phyloP scores from a whole-genome alignment of 345 rosid species.

The Populus davidiana region DNA sequence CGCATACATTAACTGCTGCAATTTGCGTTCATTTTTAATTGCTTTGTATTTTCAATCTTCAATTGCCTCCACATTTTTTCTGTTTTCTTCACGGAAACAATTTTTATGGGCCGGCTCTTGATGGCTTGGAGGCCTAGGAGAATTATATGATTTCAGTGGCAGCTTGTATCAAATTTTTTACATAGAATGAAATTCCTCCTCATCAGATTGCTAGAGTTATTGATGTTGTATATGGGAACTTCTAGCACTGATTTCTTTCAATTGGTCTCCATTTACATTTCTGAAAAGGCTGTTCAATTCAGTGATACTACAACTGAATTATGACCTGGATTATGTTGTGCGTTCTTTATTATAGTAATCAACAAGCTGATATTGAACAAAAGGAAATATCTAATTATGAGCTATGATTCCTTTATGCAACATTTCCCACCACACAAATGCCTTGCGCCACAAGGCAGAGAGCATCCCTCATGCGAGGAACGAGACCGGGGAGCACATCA shows the following conservation, averaged over 20 bases:
- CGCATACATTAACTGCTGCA: not conserved
- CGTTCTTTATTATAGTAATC: no score
- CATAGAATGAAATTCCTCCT: not conserved
- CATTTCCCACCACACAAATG: no score
- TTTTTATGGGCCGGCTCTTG: not conserved
- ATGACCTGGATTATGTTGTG: no score
- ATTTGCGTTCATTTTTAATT: conserved; percentile 3
- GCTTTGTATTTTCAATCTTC: not conserved
- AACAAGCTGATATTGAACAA: no score
- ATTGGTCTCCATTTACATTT: not conserved
- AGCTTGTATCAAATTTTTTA: conserved; percentile 2
- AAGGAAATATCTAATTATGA: not conserved
- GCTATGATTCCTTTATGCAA: not conserved
- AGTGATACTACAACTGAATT: no score
- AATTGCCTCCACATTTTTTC: not conserved
- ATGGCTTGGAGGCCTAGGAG: not conserved
- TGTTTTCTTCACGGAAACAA: not conserved
- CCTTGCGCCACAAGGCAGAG: not conserved
- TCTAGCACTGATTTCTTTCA: not conserved
- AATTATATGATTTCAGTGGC: not conserved
- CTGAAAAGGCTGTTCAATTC: no score
- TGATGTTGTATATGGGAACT: no score
- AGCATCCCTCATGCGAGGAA: not conserved
- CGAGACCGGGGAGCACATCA: not conserved
- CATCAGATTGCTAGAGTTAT: not conserved